Conservation (phyloP, 495 filamentous ascomycete genomes). For the Penicillium bialowiezense region DNA sequence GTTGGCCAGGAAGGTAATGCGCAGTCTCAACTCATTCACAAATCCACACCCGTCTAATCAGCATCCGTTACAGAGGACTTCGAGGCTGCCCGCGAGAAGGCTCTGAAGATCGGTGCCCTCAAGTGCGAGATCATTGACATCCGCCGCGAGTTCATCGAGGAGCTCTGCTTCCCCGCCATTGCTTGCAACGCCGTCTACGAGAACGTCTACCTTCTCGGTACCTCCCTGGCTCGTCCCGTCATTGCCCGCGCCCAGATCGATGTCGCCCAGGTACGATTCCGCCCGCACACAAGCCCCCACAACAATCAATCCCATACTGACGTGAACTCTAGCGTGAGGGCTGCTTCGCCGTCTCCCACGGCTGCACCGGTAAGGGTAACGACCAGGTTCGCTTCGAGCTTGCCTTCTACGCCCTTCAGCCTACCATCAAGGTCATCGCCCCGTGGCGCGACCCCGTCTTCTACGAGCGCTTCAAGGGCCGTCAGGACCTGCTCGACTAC, state of each 20-base stretch:
- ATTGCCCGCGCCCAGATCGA: constrained; percentile 80
- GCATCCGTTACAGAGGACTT: constrained; percentile 52
- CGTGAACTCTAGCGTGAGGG: constrained; percentile 29
- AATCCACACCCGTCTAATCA: constrained; percentile 3
- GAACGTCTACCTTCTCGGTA: constrained; percentile 76
- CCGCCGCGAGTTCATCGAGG: constrained; percentile 73
- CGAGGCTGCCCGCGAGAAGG: constrained; percentile 57
- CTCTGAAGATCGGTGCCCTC: constrained; percentile 53
- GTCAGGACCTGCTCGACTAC: constrained; percentile 86
- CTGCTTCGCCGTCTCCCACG: constrained; percentile 64
- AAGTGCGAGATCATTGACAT: constrained; percentile 51
- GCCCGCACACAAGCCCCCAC: neutral
- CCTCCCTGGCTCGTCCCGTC: constrained; percentile 80
- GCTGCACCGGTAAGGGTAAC: constrained; percentile 85
- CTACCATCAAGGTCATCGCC: constrained; percentile 79
- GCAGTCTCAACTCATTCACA: neutral
- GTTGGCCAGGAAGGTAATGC: constrained; percentile 56
- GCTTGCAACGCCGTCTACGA: constrained; percentile 84
- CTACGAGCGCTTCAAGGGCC: constrained; percentile 76
- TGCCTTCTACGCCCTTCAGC: constrained; percentile 71
- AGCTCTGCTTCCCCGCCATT: constrained; percentile 85
- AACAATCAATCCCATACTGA: neutral
- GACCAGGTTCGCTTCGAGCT: constrained; percentile 87
- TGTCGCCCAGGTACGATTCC: constrained; percentile 49
- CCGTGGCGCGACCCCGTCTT: constrained; percentile 87